These are phyloP conservation scores for Populus hybrid DNA, from an alignment of 441 rosid species.

Conservation along the genomic window DNA sequence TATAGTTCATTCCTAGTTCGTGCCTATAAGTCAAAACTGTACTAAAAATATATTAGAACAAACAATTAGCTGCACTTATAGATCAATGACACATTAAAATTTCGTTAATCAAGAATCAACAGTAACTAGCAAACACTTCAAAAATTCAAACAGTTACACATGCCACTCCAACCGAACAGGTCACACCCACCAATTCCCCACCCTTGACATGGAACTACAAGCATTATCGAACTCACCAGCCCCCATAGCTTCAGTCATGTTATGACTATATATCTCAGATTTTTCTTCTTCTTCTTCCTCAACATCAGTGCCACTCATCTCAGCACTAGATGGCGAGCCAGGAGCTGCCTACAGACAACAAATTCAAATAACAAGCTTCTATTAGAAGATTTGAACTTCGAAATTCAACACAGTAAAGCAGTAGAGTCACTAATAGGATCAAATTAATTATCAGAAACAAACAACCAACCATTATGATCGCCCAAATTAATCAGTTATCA, in stretches of 20 bases:
- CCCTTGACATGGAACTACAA: background rate
- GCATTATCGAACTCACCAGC: slow-evolving; percentile 52
- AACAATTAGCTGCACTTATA: slow-evolving; percentile 1
- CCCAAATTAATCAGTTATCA: background rate
- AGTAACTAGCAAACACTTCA: background rate
- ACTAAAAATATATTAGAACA: slow-evolving; percentile 22
- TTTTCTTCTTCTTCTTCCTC: slow-evolving; percentile 36
- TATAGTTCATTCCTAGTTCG: slow-evolving; percentile 89
- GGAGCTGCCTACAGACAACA: slow-evolving; percentile 52
- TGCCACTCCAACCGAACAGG: background rate
- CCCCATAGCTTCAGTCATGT: slow-evolving; percentile 98
- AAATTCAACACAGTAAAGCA: background rate
- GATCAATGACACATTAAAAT: background rate
- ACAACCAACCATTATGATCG: background rate
- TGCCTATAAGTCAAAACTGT: slow-evolving; percentile 93
- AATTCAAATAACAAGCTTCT: background rate
- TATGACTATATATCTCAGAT: slow-evolving; percentile 76
- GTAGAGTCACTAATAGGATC: background rate
- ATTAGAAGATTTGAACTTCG: background rate
- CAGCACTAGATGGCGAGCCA: slow-evolving; percentile 61
- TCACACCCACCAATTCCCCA: background rate
- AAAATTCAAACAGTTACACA: background rate
- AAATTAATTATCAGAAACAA: background rate
- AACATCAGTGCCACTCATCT: slow-evolving; percentile 43
- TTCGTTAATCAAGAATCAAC: background rate